phyloP scores from a whole-genome alignment of 179 eudicot genomes.

The Pouteria campechiana region DNA sequence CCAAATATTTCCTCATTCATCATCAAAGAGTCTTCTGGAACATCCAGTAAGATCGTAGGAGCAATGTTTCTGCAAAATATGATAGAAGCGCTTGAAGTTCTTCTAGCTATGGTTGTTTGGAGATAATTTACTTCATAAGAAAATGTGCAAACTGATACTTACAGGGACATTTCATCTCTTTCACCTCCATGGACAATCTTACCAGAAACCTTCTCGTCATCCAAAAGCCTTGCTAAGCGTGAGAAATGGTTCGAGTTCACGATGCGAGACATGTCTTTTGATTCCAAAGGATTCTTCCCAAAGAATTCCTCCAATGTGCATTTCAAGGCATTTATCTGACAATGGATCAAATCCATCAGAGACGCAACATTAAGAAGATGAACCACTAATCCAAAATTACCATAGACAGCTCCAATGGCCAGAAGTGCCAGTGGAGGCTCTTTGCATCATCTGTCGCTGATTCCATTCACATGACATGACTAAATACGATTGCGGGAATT shows the following conservation, averaged over 20 bases:
- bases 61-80: conserved; percentile 46
- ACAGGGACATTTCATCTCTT: conserved; percentile 44
- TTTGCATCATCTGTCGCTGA: too few relatives aligned
- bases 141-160: conserved; percentile 15
- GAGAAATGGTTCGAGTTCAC: conserved; percentile 51
- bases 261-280: conserved; percentile 57
- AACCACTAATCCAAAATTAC: too few relatives aligned
- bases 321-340: conserved; percentile 57
- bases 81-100: background rate
- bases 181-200: conserved; percentile 75
- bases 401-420: too few relatives aligned
- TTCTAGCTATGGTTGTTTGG: too few relatives aligned
- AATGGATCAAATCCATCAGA: conserved; percentile 1
- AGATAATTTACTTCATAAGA: background rate
- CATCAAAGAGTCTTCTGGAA: conserved; percentile 55
- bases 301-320: conserved; percentile 38
- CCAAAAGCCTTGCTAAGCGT: conserved; percentile 48
- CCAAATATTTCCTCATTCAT: conserved; percentile 91
- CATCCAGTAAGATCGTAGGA: conserved; percentile 81
- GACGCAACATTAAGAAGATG: too few relatives aligned
- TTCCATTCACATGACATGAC: too few relatives aligned
- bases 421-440: too few relatives aligned
- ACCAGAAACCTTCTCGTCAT: conserved; percentile 56
- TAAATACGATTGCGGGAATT: too few relatives aligned
- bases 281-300: conserved; percentile 54